Percentiles rank a stretch among this genome's conserved stretches.
These are phyloP conservation scores for Leccinum angustisporum DNA, from an alignment of 1,284 basidiomycete genomes.

Conservation along the genomic window DNA sequence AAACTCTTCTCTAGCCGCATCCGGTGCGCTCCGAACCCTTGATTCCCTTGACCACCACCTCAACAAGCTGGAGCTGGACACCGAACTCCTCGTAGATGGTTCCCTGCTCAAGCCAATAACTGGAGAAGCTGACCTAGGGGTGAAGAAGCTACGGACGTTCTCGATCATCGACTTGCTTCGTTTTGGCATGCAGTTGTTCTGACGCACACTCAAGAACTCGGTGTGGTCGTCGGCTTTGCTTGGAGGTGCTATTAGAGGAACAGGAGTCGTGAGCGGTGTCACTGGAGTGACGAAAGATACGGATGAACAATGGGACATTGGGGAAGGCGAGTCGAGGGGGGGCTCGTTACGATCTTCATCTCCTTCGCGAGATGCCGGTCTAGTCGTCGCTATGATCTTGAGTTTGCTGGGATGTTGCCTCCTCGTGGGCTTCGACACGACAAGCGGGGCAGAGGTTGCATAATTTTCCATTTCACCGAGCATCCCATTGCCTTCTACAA, in stretches of 20 bases:
- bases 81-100: slow-evolving; percentile 27
- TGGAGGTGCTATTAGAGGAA: slow-evolving; percentile 27
- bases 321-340: slow-evolving; percentile 44
- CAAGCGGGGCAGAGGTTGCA: slow-evolving; percentile 1
- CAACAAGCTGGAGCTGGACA: slow-evolving; percentile 38
- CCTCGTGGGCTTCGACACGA: slow-evolving; percentile 25
- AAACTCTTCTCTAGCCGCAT: slow-evolving; percentile 34
- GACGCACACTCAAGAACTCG: slow-evolving; percentile 29
- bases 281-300: slow-evolving; percentile 39
- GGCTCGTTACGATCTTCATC: slow-evolving; percentile 23
- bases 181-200: slow-evolving; percentile 38
- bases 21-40: slow-evolving; percentile 50
- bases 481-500: slow-evolving; percentile 32
- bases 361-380: slow-evolving; percentile 22
- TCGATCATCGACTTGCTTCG: slow-evolving; percentile 50
- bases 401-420: slow-evolving; percentile 46
- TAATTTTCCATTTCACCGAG: slow-evolving; percentile 25
- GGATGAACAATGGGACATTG: slow-evolving; percentile 51
- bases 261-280: slow-evolving; percentile 32
- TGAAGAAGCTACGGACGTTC: slow-evolving; percentile 46
- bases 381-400: slow-evolving; percentile 40
- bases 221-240: slow-evolving; percentile 26
- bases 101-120: slow-evolving; percentile 31
- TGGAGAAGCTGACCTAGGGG: slow-evolving; percentile 36
- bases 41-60: slow-evolving; percentile 49